phyloP scores from a whole-genome alignment of 2,329 filamentous ascomycete genomes.

The Trichoderma atrobrunneum region DNA sequence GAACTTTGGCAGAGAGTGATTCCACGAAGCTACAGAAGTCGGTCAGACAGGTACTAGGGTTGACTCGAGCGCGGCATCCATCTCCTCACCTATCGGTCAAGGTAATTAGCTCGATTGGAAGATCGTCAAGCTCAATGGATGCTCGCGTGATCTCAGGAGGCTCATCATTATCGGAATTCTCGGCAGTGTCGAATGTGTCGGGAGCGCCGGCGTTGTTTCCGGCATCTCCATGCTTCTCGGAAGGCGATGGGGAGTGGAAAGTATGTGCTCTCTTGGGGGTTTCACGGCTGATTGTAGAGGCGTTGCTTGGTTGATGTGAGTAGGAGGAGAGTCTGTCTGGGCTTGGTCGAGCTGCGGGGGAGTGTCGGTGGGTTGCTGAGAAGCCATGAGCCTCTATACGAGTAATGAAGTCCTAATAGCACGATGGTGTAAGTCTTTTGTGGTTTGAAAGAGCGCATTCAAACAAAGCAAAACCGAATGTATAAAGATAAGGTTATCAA shows the following conservation, averaged over 20 bases:
- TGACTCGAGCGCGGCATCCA: not conserved
- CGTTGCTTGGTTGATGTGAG: slow-evolving; percentile 26
- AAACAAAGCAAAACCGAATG: not conserved
- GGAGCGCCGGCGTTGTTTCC: slow-evolving; percentile 34
- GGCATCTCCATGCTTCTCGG: slow-evolving; percentile 27
- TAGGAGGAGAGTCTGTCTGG: slow-evolving; percentile 33
- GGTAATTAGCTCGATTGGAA: slow-evolving; percentile 90
- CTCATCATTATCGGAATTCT: slow-evolving; percentile 44
- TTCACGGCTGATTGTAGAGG: slow-evolving; percentile 33
- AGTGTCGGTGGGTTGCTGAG: slow-evolving; percentile 30
- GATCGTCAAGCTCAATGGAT: slow-evolving; percentile 76
- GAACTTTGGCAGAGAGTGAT: slow-evolving; percentile 80
- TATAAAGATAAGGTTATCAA: not conserved
- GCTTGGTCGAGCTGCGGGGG: slow-evolving; percentile 31
- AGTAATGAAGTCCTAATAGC: not conserved
- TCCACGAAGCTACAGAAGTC: slow-evolving; percentile 72
- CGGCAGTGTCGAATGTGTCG: slow-evolving; percentile 51
- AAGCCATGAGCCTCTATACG: slow-evolving; percentile 33
- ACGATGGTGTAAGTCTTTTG: slow-evolving; percentile 11
- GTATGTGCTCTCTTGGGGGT: slow-evolving; percentile 47
- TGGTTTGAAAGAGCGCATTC: not conserved
- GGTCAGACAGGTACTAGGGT: not conserved
- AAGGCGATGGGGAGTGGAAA: slow-evolving; percentile 39
- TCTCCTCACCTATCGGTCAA: slow-evolving; percentile 73
- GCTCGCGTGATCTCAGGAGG: slow-evolving; percentile 46